These are phyloP conservation scores for Candida buenavistaensis DNA, from an alignment of 1,139 yeast species.

Conservation along the genomic window DNA sequence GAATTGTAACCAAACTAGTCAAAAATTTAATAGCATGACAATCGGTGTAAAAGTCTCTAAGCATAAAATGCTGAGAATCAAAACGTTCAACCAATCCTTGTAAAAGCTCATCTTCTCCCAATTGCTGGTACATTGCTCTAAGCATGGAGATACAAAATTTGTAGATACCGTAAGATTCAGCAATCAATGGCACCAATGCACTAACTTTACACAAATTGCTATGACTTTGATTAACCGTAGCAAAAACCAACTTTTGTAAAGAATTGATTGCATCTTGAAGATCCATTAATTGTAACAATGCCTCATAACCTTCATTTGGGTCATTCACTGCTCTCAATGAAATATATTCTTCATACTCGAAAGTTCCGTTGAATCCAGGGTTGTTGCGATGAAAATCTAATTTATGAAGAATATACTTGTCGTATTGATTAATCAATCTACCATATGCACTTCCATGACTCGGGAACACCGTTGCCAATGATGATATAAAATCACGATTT, in stretches of 20 bases:
- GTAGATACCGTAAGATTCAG: constrained; percentile 94
- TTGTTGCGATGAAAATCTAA: constrained; percentile 82
- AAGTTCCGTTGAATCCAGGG: constrained; percentile 90
- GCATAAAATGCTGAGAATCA: constrained; percentile 73
- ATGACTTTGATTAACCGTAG: constrained; percentile 65
- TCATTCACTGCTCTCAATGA: constrained; percentile 86
- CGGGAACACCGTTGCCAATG: constrained; percentile 45
- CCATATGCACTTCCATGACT: constrained; percentile 58
- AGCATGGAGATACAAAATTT: constrained; percentile 89
- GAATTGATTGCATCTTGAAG: constrained; percentile 84
- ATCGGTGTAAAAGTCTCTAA: constrained; percentile 86
- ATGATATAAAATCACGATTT: constrained; percentile 51
- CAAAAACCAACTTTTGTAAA: constrained; percentile 74
- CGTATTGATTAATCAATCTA: constrained; percentile 76
- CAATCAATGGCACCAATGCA: constrained; percentile 85
- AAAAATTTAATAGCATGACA: constrained; percentile 84
- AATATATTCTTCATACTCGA: constrained; percentile 93
- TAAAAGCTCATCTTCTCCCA: constrained; percentile 77
- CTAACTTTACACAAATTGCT: constrained; percentile 81
- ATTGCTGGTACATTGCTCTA: constrained; percentile 78
- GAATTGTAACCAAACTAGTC: constrained; percentile 82
- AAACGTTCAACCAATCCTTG: constrained; percentile 73
- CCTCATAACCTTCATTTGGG: constrained; percentile 94
- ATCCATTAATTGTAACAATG: constrained; percentile 81
- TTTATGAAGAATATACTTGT: constrained; percentile 66